Evolutionary conservation across 305 asterid species (phyloP), one percentile per base, ranked within the genome.

Genomic region (Plantago rigida): DNA sequence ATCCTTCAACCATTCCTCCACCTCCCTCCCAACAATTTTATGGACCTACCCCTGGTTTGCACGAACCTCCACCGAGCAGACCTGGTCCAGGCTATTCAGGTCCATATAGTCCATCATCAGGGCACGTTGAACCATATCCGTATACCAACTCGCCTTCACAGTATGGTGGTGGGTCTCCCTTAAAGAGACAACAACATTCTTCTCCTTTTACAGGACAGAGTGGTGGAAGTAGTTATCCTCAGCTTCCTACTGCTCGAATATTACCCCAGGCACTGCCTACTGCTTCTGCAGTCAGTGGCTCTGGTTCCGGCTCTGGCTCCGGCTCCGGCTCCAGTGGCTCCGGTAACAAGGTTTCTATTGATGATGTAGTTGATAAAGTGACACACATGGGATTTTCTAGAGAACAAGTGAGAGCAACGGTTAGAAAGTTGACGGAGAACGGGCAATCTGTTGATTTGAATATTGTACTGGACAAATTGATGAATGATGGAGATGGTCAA

Each of bases 381-480:
- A 86, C 95, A 11, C 75, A 58, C 68, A 92, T 88, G 97, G 99
- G 99, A 60, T 92, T 92, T 71, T 56, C 96, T 13, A 86, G 94
- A 76, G 97, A 86, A 15, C 95, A 80, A 70, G 97, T 83, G 67
- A 84, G 87, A 77, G 94, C 87, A 51, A 83, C 94, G 12, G 96
- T 92, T 1, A 77, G 89, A 52, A 92, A 67, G 73, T 79, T 92
- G 73, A 92, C 94, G 10, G 98, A 88, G 76, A 84, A 81, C 39
- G 98, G 96, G 13, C 96, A 92, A 56, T 69, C 95, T 0, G 93
- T 88, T 45, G 98, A 92, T 70, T 71, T 92, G 84, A 92, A 92
- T 69, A 67, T 84, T 13, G 98, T 91, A 39, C 66, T 91, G 74
- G 98, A 92, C 83, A 92, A 92, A 81, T 76, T 92, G 83, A 92